Base-by-base conservation (phyloP, 2,329 filamentous ascomycete species). In the Penicillium freii region DNA sequence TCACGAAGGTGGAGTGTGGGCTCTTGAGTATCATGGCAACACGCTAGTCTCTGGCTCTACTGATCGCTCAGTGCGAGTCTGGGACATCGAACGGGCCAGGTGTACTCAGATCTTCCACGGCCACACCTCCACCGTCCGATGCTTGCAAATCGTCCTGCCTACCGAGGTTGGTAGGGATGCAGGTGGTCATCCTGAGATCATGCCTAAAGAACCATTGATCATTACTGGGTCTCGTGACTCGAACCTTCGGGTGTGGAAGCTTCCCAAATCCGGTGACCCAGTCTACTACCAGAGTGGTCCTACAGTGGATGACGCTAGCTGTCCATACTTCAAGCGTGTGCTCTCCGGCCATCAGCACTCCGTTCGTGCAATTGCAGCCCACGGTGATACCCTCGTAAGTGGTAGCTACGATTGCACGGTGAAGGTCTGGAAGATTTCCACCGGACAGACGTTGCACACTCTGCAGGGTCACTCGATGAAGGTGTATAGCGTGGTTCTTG, bases 1-100 rank as follows among this genome's bases (percentile, higher is more conserved):
- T 2, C 94, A 99, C 66, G 94, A 99, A 74, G 94, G 94, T 34
- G 94, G 94, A 45, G 94, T 99, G 1, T 99, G 94, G 94, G 94
- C 94, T 31, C 78, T 99, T 52, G 92, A 97, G 73, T 99, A 97
- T 71, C 88, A 97, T 71, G 93, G 92, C 50, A 97, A 97, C 71
- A 91, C 90, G 17, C 79, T 99, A 21, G 94, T 99, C 2, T 99
- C 94, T 17, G 94, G 94, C 2, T 97, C 92, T 7, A 99, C 94
- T 0, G 94, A 99, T 75, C 84, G 94, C 46, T 96, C 94, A 11
- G 94, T 99, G n/a, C 87, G 94, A n/a, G 93, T 99, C 0, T 99
- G 94, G 94, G 93, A 99, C 71, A 97, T 99, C 62, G 91, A 96
- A 70, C 89, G 89, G 67, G 94, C 92, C 0, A 84, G 90, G 45